Conservation (phyloP, 345 rosid species). For the Salix viminalis region DNA sequence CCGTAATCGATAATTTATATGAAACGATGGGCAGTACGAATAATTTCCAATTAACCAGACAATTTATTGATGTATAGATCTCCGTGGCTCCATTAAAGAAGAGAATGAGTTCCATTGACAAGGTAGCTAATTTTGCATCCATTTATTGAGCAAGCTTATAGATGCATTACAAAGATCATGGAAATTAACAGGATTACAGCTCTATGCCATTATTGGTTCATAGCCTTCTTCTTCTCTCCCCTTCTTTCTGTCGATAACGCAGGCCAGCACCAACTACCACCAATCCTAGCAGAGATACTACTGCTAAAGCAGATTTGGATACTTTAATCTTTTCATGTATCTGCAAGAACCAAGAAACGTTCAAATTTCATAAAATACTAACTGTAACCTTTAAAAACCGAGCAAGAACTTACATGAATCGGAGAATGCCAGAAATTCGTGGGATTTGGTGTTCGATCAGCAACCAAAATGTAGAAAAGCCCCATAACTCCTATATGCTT, state of each 20-base stretch:
- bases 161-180: not conserved
- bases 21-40: not conserved
- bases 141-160: not conserved
- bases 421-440: slow-evolving; percentile 2
- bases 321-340: slow-evolving; percentile 5
- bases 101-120: no score
- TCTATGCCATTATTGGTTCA: slow-evolving; percentile 26
- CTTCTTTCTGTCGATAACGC: slow-evolving; percentile 18
- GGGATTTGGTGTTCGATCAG: slow-evolving; percentile 42
- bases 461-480: slow-evolving; percentile 63
- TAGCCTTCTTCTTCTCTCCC: slow-evolving; percentile 44
- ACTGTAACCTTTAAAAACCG: not conserved
- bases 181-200: not conserved
- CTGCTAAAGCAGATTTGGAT: slow-evolving; percentile 8
- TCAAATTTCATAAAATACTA: not conserved
- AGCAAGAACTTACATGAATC: slow-evolving; percentile 31
- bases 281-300: slow-evolving; percentile 22
- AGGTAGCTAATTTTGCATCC: no score
- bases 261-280: slow-evolving; percentile 24
- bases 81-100: no score
- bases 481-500: slow-evolving; percentile 87
- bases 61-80: no score
- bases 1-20: no score
- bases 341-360: slow-evolving; percentile 16
- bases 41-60: not conserved